phyloP scores from a whole-genome alignment of 257 asterid species.

The Solanum sitiens region DNA sequence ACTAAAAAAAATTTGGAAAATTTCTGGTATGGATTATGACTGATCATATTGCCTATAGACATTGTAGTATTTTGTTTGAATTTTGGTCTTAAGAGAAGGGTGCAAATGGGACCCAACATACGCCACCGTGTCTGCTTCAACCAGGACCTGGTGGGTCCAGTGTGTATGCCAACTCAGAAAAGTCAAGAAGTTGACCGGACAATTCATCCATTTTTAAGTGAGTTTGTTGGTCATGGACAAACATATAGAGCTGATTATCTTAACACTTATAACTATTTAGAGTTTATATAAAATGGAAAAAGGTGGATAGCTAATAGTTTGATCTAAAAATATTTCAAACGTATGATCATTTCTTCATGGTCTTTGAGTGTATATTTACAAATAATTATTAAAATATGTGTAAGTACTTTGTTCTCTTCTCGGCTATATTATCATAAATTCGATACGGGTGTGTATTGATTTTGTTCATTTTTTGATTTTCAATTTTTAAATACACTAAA shows the following conservation, averaged over 20 bases:
- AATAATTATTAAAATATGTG: no score
- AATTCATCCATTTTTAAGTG: background rate
- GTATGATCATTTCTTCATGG: no score
- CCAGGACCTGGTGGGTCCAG: conserved; percentile 2
- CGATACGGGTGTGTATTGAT: no score
- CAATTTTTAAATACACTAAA: no score
- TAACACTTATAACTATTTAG: no score
- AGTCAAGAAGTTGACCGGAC: background rate
- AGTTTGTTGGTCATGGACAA: conserved; percentile 9
- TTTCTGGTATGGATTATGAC: background rate
- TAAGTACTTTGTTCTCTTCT: no score
- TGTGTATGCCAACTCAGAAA: conserved; percentile 13
- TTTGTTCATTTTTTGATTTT: no score
- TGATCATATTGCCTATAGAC: background rate
- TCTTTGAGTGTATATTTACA: no score
- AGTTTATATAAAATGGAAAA: background rate
- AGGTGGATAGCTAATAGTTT: background rate
- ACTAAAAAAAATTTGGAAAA: background rate
- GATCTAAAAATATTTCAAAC: no score
- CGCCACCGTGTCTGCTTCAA: background rate
- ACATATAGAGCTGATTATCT: background rate
- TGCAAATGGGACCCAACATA: conserved; percentile 8
- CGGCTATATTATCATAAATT: no score
- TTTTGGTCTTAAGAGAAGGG: background rate
- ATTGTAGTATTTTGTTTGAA: background rate